phyloP scores from a whole-genome alignment of 345 rosid species.

The Atalantia buxifolia region DNA sequence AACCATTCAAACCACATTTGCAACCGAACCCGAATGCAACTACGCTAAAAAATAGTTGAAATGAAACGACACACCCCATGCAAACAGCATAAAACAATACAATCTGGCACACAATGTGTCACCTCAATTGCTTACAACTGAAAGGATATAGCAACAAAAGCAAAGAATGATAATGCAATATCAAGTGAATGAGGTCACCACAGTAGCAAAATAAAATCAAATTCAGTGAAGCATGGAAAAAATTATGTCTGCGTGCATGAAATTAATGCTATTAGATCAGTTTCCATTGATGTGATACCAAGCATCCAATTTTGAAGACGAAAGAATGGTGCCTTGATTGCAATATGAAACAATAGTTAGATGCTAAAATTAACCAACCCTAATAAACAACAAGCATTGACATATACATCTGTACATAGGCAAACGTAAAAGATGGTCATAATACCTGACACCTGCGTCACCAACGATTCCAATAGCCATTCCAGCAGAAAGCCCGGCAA shows the following conservation, averaged over 20 bases:
- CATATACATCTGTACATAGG: not conserved
- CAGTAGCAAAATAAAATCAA: not conserved
- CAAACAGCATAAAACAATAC: not conserved
- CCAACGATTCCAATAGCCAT: slow-evolving; percentile 98
- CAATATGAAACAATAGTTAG: not conserved
- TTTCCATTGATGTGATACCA: not conserved
- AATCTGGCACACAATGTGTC: not conserved
- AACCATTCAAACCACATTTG: not conserved
- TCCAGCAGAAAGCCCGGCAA: slow-evolving; percentile 94
- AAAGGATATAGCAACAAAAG: not conserved
- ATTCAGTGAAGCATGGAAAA: not conserved
- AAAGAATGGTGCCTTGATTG: not conserved
- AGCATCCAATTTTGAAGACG: not conserved
- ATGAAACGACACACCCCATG: not conserved
- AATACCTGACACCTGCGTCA: slow-evolving; percentile 94
- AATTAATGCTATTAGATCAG: not conserved
- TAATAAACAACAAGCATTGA: not conserved
- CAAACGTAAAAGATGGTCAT: not conserved
- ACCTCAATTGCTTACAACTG: not conserved
- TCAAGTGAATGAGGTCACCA: not conserved
- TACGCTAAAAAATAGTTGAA: not conserved
- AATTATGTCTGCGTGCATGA: not conserved
- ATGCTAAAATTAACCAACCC: not conserved
- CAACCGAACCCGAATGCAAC: not conserved
- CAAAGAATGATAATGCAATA: not conserved